Base-by-base conservation (phyloP, 805 yeast species). In the Lachancea cidri region DNA sequence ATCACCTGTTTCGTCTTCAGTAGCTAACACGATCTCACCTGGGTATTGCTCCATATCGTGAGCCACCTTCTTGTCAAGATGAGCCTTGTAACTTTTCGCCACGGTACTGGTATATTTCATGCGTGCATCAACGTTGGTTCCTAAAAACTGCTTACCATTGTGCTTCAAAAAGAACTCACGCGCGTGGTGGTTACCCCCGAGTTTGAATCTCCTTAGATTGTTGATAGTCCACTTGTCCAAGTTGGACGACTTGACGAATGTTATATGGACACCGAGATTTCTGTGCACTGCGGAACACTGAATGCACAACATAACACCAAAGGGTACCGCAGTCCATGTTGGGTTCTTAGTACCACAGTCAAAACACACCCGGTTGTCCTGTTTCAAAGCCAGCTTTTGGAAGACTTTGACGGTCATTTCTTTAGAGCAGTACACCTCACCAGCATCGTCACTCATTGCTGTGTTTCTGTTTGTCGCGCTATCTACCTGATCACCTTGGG, bases 241-340 rank as follows among this genome's bases (percentile, higher is more conserved):
- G 50, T 82, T 85, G 20, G 93, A 78, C 20, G 96, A 86, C 62
- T 88, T 86, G 44, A 93, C 98, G 70, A 93, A 93, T 29, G 97
- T 79, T 55, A 93, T 82, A 63, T 93, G 98, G 29, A 89, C 97
- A 45, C 98, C 98, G 67, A 93, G 66, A 63, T 88, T 88, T 65
- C 98, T 79, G 70, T 93, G 98, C 39, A 84, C 87, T 3, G 98
- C 89, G 40, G 96, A 85, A 65, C 98, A 93, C 63, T 93, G 95
- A 46, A 89, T 73, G 70, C 98, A 93, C 44, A 93, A 68, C 61
- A 89, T 76, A 39, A 89, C 85, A 42, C 97, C 98, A 65, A 86
- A 91, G 11, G 98, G 96, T 41, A 91, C 88, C 11, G 98, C 91
- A 3, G 98, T 86, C 98, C 98, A 93, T 0, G 98, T 87, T 29